Evolutionary conservation across 2,329 filamentous ascomycete genomes (phyloP).

Genomic region (Neurospora sp.): DNA sequence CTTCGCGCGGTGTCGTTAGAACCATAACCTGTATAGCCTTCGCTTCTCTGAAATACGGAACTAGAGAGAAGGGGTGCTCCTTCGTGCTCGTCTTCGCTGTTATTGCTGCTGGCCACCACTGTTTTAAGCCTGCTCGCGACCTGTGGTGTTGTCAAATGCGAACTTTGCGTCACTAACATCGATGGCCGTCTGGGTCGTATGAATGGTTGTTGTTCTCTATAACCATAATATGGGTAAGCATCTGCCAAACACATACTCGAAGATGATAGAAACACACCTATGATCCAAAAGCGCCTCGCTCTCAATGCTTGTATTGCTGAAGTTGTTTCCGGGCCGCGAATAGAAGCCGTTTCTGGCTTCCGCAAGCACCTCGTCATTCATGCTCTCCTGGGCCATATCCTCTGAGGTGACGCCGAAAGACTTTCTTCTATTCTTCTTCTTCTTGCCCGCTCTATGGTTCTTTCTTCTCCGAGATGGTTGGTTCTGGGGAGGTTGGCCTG

Average conservation of each 20-base stretch:
- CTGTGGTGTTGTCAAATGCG: slow-evolving; percentile 25
- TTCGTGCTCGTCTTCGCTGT: slow-evolving; percentile 44
- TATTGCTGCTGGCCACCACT: slow-evolving; percentile 23
- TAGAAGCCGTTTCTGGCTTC: slow-evolving; percentile 35
- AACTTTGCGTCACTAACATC: slow-evolving; percentile 26
- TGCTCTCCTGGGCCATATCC: slow-evolving; percentile 30
- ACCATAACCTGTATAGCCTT: slow-evolving; percentile 30
- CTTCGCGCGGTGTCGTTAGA: slow-evolving; percentile 28
- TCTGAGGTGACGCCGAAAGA: slow-evolving; percentile 64
- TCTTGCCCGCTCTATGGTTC: slow-evolving; percentile 60
- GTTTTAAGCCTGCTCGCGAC: slow-evolving; percentile 22
- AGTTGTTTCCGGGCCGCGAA: slow-evolving; percentile 41
- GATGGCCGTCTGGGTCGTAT: slow-evolving; percentile 56
- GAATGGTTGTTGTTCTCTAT: slow-evolving; percentile 44
- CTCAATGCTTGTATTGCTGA: slow-evolving; percentile 80
- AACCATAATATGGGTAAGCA: slow-evolving; percentile 12
- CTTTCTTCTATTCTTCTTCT: slow-evolving; percentile 64
- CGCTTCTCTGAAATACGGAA: slow-evolving; percentile 27
- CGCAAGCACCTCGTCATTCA: slow-evolving; percentile 25
- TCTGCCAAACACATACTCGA: slow-evolving; percentile 5
- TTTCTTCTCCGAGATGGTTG: slow-evolving; percentile 48
- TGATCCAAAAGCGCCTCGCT: slow-evolving; percentile 85
- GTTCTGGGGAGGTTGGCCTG: slow-evolving; percentile 1
- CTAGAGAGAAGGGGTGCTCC: slow-evolving; percentile 43
- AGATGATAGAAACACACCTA: slow-evolving; percentile 38